Conservation (phyloP, 2,329 filamentous ascomycete species). For the Arthroderma sp. region DNA sequence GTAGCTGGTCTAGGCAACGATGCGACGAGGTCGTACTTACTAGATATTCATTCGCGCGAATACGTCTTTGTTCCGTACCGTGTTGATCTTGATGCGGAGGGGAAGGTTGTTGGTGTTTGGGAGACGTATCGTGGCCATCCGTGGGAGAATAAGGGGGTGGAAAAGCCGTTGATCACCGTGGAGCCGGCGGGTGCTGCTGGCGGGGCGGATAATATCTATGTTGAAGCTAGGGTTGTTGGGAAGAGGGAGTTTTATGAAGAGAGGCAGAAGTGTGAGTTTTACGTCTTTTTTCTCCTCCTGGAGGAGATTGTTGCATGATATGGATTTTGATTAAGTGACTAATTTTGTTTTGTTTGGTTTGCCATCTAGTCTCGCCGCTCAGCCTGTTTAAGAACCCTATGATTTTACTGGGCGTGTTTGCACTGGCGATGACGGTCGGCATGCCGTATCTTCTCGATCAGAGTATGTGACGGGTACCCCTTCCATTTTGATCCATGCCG, state of each 20-base stretch:
- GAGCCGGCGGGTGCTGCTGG: slow-evolving; percentile 13
- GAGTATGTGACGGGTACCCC: slow-evolving; percentile 47
- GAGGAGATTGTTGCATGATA: neutral
- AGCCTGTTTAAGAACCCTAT: slow-evolving; percentile 85
- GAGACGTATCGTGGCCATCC: slow-evolving; percentile 82
- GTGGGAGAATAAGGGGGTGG: slow-evolving; percentile 66
- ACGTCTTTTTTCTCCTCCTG: slow-evolving; percentile 2
- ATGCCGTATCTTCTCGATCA: slow-evolving; percentile 95
- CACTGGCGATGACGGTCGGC: slow-evolving; percentile 70
- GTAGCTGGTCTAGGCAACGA: neutral
- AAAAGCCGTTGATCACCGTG: slow-evolving; percentile 28
- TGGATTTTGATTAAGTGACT: neutral
- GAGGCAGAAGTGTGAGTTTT: slow-evolving; percentile 55
- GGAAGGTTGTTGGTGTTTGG: slow-evolving; percentile 51
- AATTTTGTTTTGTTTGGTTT: neutral
- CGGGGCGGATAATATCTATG: slow-evolving; percentile 31
- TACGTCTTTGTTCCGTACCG: slow-evolving; percentile 67
- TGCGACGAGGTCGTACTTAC: slow-evolving; percentile 52
- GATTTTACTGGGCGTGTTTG: slow-evolving; percentile 82
- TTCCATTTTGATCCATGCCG: too few species aligned
- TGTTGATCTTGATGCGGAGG: slow-evolving; percentile 47
- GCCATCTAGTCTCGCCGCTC: slow-evolving; percentile 55
- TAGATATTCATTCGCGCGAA: slow-evolving; percentile 63
- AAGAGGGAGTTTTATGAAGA: slow-evolving; percentile 65
- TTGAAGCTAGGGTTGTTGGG: slow-evolving; percentile 51